Evolutionary conservation across 1,139 yeast species (phyloP), one percentile per base, ranked within the genome.

Genomic region (Suhomyces taliae): DNA sequence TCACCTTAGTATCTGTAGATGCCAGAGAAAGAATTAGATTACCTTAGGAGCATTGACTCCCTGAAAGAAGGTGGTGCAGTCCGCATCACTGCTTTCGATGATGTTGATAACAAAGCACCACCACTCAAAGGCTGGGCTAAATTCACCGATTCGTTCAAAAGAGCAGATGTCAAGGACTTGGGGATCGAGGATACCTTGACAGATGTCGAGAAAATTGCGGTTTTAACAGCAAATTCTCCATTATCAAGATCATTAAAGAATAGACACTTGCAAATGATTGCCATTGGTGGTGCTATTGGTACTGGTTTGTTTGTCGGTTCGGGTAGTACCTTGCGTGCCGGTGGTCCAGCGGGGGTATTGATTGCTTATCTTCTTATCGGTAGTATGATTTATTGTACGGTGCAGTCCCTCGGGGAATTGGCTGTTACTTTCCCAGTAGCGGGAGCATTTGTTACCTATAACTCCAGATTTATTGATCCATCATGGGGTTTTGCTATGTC

Each of bases 241-340:
- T 76, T 87, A 51, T 71, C 82, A 43, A 76, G 89, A 61, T 74
- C 79, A 39, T 74, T 87, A 47, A 83, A 83, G 55, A 72, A 68
- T 38, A 75, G 88, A 68, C 82, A 87, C 72, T 69, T 87, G 56
- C 87, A 85, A 61, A 86, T 88, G 88, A 83, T 89, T 62, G 95
- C 95, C 40, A 83, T 89, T 56, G 96, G 96, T 61, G 95, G 95
- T 53, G 78, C 90, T 44, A 87, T 89, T 52, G 96, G 96, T 66
- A 87, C 95, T 7, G 90, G 90, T 39, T 66, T 83, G 51, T 81
- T 84, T 55, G 84, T 89, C 39, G 96, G 96, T 48, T 78, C 87
- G 24, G 95, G 95, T 41, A 69, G 74, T 14, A 79, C 90, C 1
- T 70, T 88, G 55, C 64, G 70, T 40, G 70, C 77, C 32, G 95